Conservation (phyloP, 176 grass and related monocot genomes). For the Carex cristatella region DNA sequence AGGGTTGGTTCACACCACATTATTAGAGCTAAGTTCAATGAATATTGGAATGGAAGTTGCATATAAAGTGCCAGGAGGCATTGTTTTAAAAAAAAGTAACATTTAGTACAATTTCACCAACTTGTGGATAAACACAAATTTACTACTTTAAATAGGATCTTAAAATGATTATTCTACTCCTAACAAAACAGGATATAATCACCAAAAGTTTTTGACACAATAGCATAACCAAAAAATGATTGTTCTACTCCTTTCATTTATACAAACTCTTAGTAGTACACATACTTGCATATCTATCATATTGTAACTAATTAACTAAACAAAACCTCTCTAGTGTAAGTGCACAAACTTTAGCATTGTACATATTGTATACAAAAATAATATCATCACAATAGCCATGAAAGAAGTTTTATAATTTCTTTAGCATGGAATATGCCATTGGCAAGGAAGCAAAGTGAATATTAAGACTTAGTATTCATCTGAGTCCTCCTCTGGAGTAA, state of each 20-base stretch:
- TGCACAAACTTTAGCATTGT: not conserved
- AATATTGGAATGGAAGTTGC: too few species aligned
- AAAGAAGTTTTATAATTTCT: not conserved
- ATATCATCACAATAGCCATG: not conserved
- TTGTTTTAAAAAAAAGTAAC: too few species aligned
- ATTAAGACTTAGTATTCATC: too few species aligned
- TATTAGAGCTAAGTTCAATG: not conserved
- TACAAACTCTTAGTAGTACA: not conserved
- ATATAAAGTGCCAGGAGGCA: too few species aligned
- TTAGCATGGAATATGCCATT: not conserved
- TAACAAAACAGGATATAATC: not conserved
- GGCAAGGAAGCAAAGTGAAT: not conserved
- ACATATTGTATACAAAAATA: not conserved
- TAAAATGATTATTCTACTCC: not conserved
- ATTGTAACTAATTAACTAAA: not conserved
- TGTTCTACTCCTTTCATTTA: not conserved
- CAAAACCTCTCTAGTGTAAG: not conserved
- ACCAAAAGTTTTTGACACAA: not conserved
- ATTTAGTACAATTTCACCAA: not conserved
- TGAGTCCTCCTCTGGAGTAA: not conserved
- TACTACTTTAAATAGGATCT: too few species aligned
- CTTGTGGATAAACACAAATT: too few species aligned
- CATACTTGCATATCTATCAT: not conserved
- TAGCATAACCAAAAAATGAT: not conserved
- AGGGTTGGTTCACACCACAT: too few species aligned